These are phyloP conservation scores for Clavispora santaluciae DNA, from an alignment of 805 yeast species.

Conservation along the genomic window DNA sequence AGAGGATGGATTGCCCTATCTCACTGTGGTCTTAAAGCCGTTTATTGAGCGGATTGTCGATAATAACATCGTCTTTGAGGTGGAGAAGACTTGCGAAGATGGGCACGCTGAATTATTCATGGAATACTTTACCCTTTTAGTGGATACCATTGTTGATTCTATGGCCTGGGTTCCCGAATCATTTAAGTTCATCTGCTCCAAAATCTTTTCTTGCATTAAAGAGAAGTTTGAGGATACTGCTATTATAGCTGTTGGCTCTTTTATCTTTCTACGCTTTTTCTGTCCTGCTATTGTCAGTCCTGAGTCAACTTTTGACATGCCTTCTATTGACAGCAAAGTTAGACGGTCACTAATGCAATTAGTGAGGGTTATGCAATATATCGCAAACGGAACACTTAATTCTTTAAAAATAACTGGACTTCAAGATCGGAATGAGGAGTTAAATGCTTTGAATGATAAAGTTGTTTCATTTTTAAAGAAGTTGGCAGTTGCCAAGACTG, in stretches of 20 bases:
- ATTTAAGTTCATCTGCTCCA: conserved; percentile 63
- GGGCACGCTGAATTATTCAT: conserved; percentile 45
- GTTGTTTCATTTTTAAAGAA: conserved; percentile 25
- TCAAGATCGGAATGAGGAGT: conserved; percentile 35
- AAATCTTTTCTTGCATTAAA: conserved; percentile 53
- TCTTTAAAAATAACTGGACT: conserved; percentile 62
- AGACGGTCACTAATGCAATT: conserved; percentile 70
- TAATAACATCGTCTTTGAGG: conserved; percentile 53
- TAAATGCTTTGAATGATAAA: conserved; percentile 23
- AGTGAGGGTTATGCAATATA: conserved; percentile 78
- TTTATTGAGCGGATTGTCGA: conserved; percentile 49
- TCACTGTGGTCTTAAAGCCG: conserved; percentile 49
- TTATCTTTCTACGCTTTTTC: conserved; percentile 70
- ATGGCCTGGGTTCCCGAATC: conserved; percentile 61
- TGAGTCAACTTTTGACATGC: conserved; percentile 46
- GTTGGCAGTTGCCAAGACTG: conserved; percentile 16
- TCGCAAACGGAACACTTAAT: conserved; percentile 76
- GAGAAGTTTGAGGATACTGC: conserved; percentile 60
- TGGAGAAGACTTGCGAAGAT: conserved; percentile 46
- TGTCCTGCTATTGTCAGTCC: conserved; percentile 93
- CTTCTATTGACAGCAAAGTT: conserved; percentile 26
- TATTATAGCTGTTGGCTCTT: conserved; percentile 74
- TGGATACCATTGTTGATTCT: conserved; percentile 56
- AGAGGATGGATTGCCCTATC: conserved; percentile 58
- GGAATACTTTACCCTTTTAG: conserved; percentile 49